Evolutionary conservation across 176 grass and related monocot species (phyloP), one percentile per base, ranked within the genome.

Genomic region (Triticum monococcum): DNA sequence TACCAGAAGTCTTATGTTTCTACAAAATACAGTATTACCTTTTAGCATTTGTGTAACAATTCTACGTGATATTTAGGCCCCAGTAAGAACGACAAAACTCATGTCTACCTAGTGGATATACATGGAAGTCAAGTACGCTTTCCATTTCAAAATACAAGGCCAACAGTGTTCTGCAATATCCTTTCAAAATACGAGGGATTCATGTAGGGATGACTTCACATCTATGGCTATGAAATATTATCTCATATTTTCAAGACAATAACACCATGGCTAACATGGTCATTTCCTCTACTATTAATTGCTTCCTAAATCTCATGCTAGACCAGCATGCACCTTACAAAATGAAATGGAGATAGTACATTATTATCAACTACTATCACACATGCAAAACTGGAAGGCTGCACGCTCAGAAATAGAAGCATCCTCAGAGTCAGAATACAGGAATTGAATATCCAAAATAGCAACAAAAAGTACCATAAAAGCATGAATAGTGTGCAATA

Each of bases 331-430:
- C 14, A 26, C 16, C 41, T 76, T 52, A 76, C 17, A 75, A 28
- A 52, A 50, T 76, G 45, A 52, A 76, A 76, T 76, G 43, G 45
- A 76, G 12, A 46, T 38, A 13, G 72, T 52, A 50, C 72, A 75
- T 14, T 30, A 75, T 68, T 68, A 43, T 28, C 24, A 75, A 50
- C 72, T 64, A 82, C 76, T 32, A 81, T 64, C 69, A 18, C 69
- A 18, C 30, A 48, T 50, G 61, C 26, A 75, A 80, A 48, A 64
- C 35, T 79, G 59, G 8, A 90, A 72, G 30, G 76, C 32, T 85
- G n/a, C 61, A 78, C 50, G 33, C 26, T 64, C 56, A 68, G 78
- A 43, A 90, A 88, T 18, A 82, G 81, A 88, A 93, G 78, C 33
- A 56, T 75, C 84, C 25, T 45, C 31, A 57, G 68, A 86, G 78